Percentiles rank a stretch among this genome's conserved stretches.
These are phyloP conservation scores for Hansenula lynferdii DNA, from an alignment of 1,139 yeast genomes.

Conservation along the genomic window DNA sequence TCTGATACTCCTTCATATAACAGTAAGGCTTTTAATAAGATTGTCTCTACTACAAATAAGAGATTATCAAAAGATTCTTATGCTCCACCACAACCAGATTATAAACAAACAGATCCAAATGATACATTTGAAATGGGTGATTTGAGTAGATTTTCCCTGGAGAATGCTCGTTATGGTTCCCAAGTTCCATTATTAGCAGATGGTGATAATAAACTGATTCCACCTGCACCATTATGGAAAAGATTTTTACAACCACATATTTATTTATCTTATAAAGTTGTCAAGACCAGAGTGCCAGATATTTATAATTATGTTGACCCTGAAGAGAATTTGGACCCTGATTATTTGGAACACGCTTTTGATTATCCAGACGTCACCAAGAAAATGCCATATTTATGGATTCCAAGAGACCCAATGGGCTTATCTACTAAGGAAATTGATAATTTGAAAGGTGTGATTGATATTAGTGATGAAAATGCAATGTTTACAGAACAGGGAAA, in stretches of 20 bases:
- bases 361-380: constrained; percentile 69
- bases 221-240: constrained; percentile 34
- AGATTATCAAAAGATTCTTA: constrained; percentile 8
- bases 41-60: neutral
- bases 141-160: constrained; percentile 16
- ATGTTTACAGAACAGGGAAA: constrained; percentile 55
- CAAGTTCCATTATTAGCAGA: constrained; percentile 47
- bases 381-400: constrained; percentile 74
- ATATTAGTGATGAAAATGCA: constrained; percentile 65
- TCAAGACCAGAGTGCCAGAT: constrained; percentile 51
- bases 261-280: constrained; percentile 51
- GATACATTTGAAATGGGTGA: constrained; percentile 16
- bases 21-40: neutral
- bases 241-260: constrained; percentile 64
- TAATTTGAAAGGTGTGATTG: constrained; percentile 40
- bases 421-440: constrained; percentile 58
- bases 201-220: constrained; percentile 28
- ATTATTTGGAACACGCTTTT: constrained; percentile 49
- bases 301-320: constrained; percentile 37
- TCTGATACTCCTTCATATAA: constrained; percentile 53
- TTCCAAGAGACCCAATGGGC: constrained; percentile 84
- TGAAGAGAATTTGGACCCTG: constrained; percentile 28
- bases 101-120: neutral
- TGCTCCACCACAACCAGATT: constrained; percentile 3
- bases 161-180: constrained; percentile 13